Conservation (phyloP, 495 filamentous ascomycete species). For the Cercophora samala region DNA sequence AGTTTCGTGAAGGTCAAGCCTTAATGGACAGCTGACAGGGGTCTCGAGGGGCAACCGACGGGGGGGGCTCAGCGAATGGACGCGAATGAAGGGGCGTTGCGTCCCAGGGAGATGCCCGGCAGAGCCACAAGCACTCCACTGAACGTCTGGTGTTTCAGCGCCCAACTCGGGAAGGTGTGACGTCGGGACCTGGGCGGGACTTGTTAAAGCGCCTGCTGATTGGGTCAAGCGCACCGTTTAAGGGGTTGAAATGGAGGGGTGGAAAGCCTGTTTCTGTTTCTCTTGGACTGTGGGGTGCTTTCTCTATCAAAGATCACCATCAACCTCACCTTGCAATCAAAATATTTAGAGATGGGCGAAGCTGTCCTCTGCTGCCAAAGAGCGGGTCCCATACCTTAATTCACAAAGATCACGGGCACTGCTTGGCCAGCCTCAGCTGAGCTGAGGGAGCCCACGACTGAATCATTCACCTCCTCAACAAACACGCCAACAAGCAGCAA, state of each 20-base stretch:
- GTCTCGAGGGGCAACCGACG: constrained; percentile 11
- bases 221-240: constrained; percentile 23
- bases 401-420: background rate
- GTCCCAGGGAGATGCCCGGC: constrained; percentile 26
- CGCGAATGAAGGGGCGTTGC: constrained; percentile 34
- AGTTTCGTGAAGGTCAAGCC: constrained; percentile 34
- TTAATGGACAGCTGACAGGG: constrained; percentile 29
- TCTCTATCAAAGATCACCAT: background rate
- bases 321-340: background rate
- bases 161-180: constrained; percentile 23
- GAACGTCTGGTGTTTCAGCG: constrained; percentile 28
- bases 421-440: background rate
- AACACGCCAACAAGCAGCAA: constrained; percentile 1
- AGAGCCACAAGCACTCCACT: constrained; percentile 8
- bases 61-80: background rate
- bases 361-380: background rate
- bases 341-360: background rate
- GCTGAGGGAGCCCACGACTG: background rate
- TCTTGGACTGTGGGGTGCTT: background rate
- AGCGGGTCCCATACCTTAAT: too few relatives aligned
- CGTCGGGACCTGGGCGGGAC: constrained; percentile 10
- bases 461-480: background rate
- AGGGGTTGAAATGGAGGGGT: constrained; percentile 18
- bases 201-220: constrained; percentile 19
- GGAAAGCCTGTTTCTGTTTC: constrained; percentile 16